Base-by-base conservation (phyloP, 2,329 filamentous ascomycete genomes). In the Diaporthe citri region DNA sequence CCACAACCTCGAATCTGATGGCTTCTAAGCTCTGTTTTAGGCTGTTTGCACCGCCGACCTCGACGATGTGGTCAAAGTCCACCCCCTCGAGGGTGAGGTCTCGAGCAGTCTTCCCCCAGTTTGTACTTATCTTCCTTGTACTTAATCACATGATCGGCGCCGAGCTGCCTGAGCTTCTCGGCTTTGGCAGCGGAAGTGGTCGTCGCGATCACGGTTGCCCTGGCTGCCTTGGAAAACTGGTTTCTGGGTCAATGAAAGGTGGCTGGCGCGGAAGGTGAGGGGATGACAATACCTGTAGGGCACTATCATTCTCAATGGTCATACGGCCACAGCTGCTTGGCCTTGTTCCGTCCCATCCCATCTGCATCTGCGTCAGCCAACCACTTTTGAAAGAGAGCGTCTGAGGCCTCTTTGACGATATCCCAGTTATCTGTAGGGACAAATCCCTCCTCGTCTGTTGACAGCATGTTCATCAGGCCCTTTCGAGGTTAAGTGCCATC, bases 121-220 rank as follows among this genome's bases (percentile, higher is more conserved):
- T 85, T 0, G 82, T 75, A 43, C n/a, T n/a, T n/a, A n/a, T 86
- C 86, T 46, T 87, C 84, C 70, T 84, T 83, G 83, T 92, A 91
- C 83, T 91, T 91, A 79, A 91, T 84, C 67, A 91, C 84, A 77
- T 90, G 86, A 76, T 89, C 85, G 0, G 88, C 89, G 46, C 90
- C 89, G 12, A 89, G 82, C 76, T 85, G 82, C 81, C 88, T 88
- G 17, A 91, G 84, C 52, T 80, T 80, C 31, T 87, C 83, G 4
- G 82, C 86, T 80, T 92, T 92, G 3, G 83, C 82, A 0, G 82
- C 78, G 0, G 86, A 87, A 1, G 87, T 89, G 0, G 89, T 91
- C 0, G 89, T 91, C 0, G 90, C 88, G 72, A 92, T 90, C 67
- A 92, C 89, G 8, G 81, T 85, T 0, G 89, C 90, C 41, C 89